Conservation (phyloP, 805 yeast genomes). For the Myxozyma neglecta region DNA sequence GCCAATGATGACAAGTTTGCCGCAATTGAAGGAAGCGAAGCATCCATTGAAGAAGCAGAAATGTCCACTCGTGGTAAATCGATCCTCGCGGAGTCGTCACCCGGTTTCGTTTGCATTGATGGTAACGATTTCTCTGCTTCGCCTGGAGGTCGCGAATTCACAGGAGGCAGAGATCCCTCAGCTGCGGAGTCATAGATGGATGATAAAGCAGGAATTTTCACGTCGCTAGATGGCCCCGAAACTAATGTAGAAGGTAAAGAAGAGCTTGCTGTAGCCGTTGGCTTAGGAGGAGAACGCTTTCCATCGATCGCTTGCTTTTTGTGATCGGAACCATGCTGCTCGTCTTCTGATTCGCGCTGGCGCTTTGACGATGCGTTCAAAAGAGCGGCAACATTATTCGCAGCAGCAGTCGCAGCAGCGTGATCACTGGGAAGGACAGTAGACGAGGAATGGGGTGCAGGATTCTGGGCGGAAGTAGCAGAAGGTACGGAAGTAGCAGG, state of each 20-base stretch:
- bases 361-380: conserved; percentile 19
- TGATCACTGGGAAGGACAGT: not conserved
- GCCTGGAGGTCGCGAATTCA: not conserved
- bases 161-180: conserved; percentile 3
- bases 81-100: not conserved
- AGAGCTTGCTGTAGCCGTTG: conserved; percentile 6
- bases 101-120: conserved; percentile 6
- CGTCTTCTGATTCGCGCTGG: conserved; percentile 30
- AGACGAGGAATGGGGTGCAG: not conserved
- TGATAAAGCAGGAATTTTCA: conserved; percentile 16
- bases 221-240: not conserved
- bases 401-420: conserved; percentile 4
- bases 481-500: no score
- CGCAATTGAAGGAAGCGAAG: conserved; percentile 13
- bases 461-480: no score
- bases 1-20: conserved; percentile 10
- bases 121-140: not conserved
- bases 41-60: not conserved
- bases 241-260: conserved; percentile 5
- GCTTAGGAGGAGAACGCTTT: conserved; percentile 4
- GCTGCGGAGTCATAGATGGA: conserved; percentile 17
- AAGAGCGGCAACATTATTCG: conserved; percentile 5
- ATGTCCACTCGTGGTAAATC: conserved; percentile 7
- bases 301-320: conserved; percentile 30
- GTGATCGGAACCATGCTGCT: conserved; percentile 8